These are phyloP conservation scores for Gautieria morchelliformis DNA, from an alignment of 768 basidiomycete species.

Conservation along the genomic window DNA sequence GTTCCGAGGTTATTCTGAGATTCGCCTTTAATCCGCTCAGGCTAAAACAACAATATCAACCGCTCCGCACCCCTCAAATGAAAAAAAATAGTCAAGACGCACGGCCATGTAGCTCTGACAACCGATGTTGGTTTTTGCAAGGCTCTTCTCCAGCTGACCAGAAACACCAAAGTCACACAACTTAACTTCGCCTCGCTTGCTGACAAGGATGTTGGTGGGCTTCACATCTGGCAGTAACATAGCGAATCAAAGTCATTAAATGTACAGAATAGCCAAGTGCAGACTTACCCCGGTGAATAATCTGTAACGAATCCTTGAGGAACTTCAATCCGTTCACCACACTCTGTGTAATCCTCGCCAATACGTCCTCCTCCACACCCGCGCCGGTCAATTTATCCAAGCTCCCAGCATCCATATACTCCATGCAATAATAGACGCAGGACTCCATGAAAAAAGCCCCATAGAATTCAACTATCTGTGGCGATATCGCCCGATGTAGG, in stretches of 20 bases:
- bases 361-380: slow-evolving; percentile 67
- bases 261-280: background rate
- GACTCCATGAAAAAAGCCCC: slow-evolving; percentile 99
- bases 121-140: slow-evolving; percentile 97
- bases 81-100: slow-evolving; percentile 23
- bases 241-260: background rate
- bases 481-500: slow-evolving; percentile 84
- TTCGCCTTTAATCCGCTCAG: slow-evolving; percentile 94
- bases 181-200: slow-evolving; percentile 81
- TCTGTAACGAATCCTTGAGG: slow-evolving; percentile 89
- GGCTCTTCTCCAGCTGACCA: slow-evolving; percentile 89
- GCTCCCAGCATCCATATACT: slow-evolving; percentile 98
- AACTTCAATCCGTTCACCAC: slow-evolving; percentile 91
- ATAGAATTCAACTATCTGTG: slow-evolving; percentile 95
- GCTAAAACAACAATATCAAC: slow-evolving; percentile 33
- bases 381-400: slow-evolving; percentile 66
- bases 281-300: slow-evolving; percentile 56
- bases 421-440: slow-evolving; percentile 99
- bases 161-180: slow-evolving; percentile 99
- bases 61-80: too few relatives aligned
- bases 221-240: slow-evolving; percentile 58
- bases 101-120: slow-evolving; percentile 99
- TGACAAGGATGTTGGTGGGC: slow-evolving; percentile 90
- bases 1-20: slow-evolving; percentile 77
- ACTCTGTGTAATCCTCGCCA: slow-evolving; percentile 68